phyloP scores from a whole-genome alignment of 2,329 filamentous ascomycete species.

The Colletotrichum horii region DNA sequence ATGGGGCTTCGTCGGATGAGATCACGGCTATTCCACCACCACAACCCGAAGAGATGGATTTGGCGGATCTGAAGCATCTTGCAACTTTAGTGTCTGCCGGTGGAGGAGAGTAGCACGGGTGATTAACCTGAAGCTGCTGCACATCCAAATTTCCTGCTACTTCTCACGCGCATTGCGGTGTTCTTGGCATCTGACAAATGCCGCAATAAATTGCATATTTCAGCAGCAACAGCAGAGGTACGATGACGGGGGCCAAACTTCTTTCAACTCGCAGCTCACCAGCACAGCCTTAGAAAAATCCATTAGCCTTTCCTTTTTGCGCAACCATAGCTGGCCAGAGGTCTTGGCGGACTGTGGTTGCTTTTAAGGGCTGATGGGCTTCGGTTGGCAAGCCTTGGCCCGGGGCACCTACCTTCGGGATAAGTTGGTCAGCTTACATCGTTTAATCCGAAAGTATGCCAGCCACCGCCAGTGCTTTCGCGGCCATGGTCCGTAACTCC shows the following conservation, averaged over 20 bases:
- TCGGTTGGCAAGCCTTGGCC: not conserved
- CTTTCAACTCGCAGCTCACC: not conserved
- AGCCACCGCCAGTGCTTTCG: not conserved
- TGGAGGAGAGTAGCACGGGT: not conserved
- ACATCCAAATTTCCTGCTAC: not conserved
- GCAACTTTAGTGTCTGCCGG: not conserved
- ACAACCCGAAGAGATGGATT: not conserved
- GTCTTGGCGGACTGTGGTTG: not conserved
- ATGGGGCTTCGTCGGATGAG: not conserved
- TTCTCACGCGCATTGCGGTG: not conserved
- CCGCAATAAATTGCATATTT: not conserved
- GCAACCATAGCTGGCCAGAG: not conserved
- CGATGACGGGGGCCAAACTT: not conserved
- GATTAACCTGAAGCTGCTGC: not conserved
- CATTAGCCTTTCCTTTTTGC: not conserved
- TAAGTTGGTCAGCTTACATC: not conserved
- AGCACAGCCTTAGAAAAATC: not conserved
- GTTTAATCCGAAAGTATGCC: not conserved
- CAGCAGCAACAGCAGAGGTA: not conserved
- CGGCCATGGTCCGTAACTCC: not conserved
- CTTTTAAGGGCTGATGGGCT: not conserved
- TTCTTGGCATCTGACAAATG: not conserved
- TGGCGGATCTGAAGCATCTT: not conserved
- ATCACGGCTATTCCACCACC: not conserved
- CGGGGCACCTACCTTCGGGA: not conserved